These are phyloP conservation scores for Eucalyptus rudis DNA, from an alignment of 345 rosid species.

Conservation along the genomic window DNA sequence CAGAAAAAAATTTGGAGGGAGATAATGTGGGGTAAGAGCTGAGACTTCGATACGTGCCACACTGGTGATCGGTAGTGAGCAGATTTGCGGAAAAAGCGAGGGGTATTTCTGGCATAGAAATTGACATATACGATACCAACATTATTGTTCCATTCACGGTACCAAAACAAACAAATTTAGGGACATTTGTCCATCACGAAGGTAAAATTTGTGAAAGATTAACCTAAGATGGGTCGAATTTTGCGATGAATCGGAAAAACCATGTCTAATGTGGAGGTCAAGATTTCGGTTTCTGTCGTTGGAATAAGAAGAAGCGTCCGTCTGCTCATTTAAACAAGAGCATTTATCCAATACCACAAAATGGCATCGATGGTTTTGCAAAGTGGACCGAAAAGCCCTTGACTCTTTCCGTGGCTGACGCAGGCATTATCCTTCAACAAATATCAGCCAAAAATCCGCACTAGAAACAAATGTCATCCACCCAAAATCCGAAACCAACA, in stretches of 20 bases:
- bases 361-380: neutral
- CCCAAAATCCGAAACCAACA: slow-evolving; percentile 11
- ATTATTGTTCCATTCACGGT: neutral
- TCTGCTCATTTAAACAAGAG: neutral
- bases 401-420: slow-evolving; percentile 1
- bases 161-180: neutral
- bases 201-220: neutral
- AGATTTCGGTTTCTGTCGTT: neutral
- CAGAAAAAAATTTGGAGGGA: slow-evolving; percentile 1
- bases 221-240: neutral
- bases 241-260: neutral
- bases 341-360: neutral
- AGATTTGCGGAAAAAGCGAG: neutral
- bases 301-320: neutral
- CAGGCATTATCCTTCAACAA: slow-evolving; percentile 32
- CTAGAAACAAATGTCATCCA: slow-evolving; percentile 20
- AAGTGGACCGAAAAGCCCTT: slow-evolving; percentile 11
- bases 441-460: slow-evolving; percentile 29
- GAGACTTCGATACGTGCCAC: neutral
- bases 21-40: slow-evolving; percentile 23
- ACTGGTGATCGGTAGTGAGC: neutral
- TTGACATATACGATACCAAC: neutral
- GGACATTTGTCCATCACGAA: neutral
- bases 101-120: neutral
- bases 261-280: neutral